phyloP scores from a whole-genome alignment of 2,329 filamentous ascomycete species.

The Arthroderma sp. region DNA sequence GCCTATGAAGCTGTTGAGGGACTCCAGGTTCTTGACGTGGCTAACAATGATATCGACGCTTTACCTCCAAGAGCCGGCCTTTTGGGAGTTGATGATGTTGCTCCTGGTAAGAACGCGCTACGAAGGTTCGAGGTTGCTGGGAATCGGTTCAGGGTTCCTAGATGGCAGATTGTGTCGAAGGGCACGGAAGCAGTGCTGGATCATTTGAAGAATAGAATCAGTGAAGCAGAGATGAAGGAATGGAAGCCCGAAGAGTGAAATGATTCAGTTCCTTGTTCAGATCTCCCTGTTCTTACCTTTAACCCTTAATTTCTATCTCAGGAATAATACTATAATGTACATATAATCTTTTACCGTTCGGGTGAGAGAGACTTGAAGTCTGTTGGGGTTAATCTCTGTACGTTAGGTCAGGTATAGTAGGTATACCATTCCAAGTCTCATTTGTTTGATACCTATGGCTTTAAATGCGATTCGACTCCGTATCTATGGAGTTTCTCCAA shows the following conservation, averaged over 20 bases:
- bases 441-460: background rate
- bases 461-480: background rate
- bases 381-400: background rate
- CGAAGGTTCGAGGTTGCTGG: conserved; percentile 65
- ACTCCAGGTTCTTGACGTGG: conserved; percentile 62
- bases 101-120: conserved; percentile 37
- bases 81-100: conserved; percentile 46
- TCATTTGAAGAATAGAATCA: conserved; percentile 68
- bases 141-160: conserved; percentile 78
- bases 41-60: conserved; percentile 74
- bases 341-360: background rate
- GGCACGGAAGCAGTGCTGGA: conserved; percentile 74
- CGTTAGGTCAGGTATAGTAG: background rate
- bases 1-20: conserved; percentile 63
- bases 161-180: conserved; percentile 70
- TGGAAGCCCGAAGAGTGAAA: conserved; percentile 15
- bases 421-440: background rate
- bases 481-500: background rate
- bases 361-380: background rate
- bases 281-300: background rate
- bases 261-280: background rate
- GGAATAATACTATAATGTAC: background rate
- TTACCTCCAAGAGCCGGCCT: conserved; percentile 72
- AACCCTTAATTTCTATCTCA: too few species aligned
- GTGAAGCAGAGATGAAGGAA: conserved; percentile 35